These are phyloP conservation scores for Globisporangium splendens DNA, from an alignment of 352 stramenopile species.

Conservation along the genomic window DNA sequence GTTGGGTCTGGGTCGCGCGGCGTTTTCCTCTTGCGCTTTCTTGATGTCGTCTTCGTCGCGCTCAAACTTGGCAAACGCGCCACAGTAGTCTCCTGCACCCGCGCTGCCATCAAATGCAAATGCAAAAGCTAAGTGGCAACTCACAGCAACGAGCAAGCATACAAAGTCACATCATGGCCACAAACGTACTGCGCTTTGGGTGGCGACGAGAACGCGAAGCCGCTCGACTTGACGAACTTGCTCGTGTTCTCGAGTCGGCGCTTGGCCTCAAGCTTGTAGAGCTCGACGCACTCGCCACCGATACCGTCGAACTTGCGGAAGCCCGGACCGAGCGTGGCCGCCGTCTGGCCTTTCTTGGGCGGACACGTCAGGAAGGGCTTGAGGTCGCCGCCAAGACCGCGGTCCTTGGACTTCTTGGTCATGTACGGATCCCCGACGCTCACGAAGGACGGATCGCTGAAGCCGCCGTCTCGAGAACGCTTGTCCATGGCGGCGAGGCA, in stretches of 20 bases:
- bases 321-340: slow-evolving; percentile 57
- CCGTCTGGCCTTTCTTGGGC: slow-evolving; percentile 56
- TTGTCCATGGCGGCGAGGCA: slow-evolving; percentile 25
- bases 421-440: slow-evolving; percentile 58
- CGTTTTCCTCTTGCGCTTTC: slow-evolving; percentile 40
- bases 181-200: slow-evolving; percentile 49
- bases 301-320: slow-evolving; percentile 65
- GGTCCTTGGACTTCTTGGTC: slow-evolving; percentile 40
- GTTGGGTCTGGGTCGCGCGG: slow-evolving; percentile 25
- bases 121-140: neutral
- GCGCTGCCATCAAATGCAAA: slow-evolving; percentile 26
- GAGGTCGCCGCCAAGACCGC: slow-evolving; percentile 45
- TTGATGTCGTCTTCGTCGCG: slow-evolving; percentile 63
- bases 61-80: slow-evolving; percentile 61
- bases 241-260: slow-evolving; percentile 69
- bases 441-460: slow-evolving; percentile 71
- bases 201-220: slow-evolving; percentile 60
- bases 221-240: slow-evolving; percentile 63
- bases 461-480: slow-evolving; percentile 62
- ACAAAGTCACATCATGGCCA: too few relatives aligned
- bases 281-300: slow-evolving; percentile 54
- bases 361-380: slow-evolving; percentile 78
- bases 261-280: slow-evolving; percentile 70
- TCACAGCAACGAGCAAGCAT: neutral
- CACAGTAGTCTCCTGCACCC: slow-evolving; percentile 67